Evolutionary conservation across 371 early-diverging fungal genomes (phyloP).

Genomic region (Synchytrium microbalum): DNA sequence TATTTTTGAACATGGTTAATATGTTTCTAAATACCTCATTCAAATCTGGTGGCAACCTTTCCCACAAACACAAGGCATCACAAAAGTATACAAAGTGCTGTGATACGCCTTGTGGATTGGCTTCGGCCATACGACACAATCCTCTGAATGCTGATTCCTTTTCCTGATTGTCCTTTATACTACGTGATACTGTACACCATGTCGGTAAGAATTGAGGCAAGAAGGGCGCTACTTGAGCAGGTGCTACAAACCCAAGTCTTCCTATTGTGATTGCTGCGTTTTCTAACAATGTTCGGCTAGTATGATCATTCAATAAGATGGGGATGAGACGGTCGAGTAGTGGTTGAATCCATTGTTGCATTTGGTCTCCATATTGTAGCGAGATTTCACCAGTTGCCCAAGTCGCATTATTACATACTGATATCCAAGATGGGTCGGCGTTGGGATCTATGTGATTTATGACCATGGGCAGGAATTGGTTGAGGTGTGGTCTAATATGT

Average conservation of each 20-base stretch:
- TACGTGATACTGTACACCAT: constrained; percentile 40
- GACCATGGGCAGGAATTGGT: constrained; percentile 53
- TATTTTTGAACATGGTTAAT: too few species aligned
- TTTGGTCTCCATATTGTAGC: constrained; percentile 36
- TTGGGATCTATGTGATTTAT: constrained; percentile 54
- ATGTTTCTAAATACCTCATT: too few species aligned
- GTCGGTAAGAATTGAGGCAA: constrained; percentile 62
- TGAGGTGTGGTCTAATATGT: constrained; percentile 61
- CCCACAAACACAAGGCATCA: too few species aligned
- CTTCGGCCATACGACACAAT: not conserved
- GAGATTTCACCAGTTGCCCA: constrained; percentile 96
- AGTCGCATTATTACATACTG: constrained; percentile 71
- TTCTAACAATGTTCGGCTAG: constrained; percentile 53
- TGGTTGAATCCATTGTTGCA: too few species aligned
- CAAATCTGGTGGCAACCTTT: too few species aligned
- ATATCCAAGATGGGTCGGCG: constrained; percentile 9
- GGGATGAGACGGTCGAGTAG: too few species aligned
- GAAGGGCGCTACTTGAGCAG: constrained; percentile 70
- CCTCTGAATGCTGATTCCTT: not conserved
- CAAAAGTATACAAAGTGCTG: not conserved
- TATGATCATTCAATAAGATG: constrained; percentile 42
- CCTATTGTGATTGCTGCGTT: constrained; percentile 94
- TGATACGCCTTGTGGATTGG: not conserved
- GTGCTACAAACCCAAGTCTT: constrained; percentile 76
- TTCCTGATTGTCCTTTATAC: not conserved